Percentiles rank a stretch among this genome's conserved stretches.
Evolutionary conservation across 208 protist genomes (phyloP).

Genomic region (Crithidia bombi): DNA sequence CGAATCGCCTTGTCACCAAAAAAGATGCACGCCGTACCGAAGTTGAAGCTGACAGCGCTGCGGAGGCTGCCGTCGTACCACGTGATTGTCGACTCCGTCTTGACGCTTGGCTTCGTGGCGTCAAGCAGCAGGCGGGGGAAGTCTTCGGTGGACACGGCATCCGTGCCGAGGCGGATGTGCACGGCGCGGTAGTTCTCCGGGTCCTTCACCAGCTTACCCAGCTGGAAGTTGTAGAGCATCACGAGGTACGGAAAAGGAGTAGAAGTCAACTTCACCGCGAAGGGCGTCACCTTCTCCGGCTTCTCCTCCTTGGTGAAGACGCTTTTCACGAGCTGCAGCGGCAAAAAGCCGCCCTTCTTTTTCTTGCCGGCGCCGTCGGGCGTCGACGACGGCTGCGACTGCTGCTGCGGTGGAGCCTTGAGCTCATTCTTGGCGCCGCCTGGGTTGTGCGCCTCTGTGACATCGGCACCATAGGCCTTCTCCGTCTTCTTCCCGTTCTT

Average conservation of each 20-base stretch:
- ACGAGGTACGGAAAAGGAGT: constrained; percentile 48
- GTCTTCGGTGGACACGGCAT: constrained; percentile 27
- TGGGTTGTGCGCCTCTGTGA: constrained; percentile 20
- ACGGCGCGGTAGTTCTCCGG: constrained; percentile 51
- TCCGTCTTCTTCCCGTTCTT: constrained; percentile 17
- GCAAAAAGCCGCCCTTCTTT: constrained; percentile 33
- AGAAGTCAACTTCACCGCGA: constrained; percentile 40
- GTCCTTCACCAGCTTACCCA: constrained; percentile 43
- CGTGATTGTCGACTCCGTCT: constrained; percentile 24
- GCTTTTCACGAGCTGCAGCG: constrained; percentile 24
- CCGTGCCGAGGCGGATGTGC: constrained; percentile 49
- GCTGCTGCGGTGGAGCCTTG: background rate
- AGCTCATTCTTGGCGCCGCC: constrained; percentile 5
- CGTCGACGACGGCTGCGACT: background rate
- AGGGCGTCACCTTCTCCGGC: constrained; percentile 36
- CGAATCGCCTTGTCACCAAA: constrained; percentile 52
- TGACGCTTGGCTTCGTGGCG: constrained; percentile 29
- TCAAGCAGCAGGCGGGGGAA: constrained; percentile 49
- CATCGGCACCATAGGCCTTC: constrained; percentile 33
- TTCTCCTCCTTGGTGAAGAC: constrained; percentile 46
- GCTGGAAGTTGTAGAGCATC: constrained; percentile 45
- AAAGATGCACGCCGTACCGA: constrained; percentile 39
- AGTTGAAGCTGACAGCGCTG: constrained; percentile 35
- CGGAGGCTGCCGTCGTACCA: constrained; percentile 36
- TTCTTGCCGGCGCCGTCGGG: constrained; percentile 24